These are phyloP conservation scores for Patellaria atrata DNA, from an alignment of 495 filamentous ascomycete genomes.

Conservation along the genomic window DNA sequence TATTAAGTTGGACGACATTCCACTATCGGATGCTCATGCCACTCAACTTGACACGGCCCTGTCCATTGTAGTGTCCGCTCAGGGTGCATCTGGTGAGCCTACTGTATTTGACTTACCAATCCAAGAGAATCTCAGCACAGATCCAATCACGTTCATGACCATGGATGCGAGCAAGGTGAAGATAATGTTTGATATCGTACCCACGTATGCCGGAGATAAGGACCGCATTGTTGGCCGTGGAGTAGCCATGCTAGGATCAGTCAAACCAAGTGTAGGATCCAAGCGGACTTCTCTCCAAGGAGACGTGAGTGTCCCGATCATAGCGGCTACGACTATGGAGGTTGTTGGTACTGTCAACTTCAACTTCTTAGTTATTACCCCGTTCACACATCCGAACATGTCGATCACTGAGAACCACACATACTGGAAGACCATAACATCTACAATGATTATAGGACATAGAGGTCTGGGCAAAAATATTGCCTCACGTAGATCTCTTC, in stretches of 20 bases:
- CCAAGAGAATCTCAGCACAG: slow-evolving; percentile 83
- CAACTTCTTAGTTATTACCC: slow-evolving; percentile 90
- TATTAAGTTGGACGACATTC: slow-evolving; percentile 80
- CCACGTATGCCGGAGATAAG: slow-evolving; percentile 79
- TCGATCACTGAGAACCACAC: slow-evolving; percentile 76
- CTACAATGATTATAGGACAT: slow-evolving; percentile 88
- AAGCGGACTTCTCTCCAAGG: slow-evolving; percentile 78
- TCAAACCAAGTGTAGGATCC: slow-evolving; percentile 66
- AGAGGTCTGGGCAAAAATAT: slow-evolving; percentile 88
- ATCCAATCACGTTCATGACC: slow-evolving; percentile 79
- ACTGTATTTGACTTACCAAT: slow-evolving; percentile 84
- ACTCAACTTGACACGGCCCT: slow-evolving; percentile 89
- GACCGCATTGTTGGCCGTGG: slow-evolving; percentile 82
- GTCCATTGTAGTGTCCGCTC: slow-evolving; percentile 83
- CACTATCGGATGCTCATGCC: slow-evolving; percentile 70
- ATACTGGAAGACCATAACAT: slow-evolving; percentile 80
- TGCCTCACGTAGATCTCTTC: slow-evolving; percentile 62
- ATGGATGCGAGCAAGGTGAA: slow-evolving; percentile 67
- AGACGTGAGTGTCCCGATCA: slow-evolving; percentile 83
- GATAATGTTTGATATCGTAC: slow-evolving; percentile 86
- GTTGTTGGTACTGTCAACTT: slow-evolving; percentile 91
- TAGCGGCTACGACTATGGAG: slow-evolving; percentile 65
- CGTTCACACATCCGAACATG: slow-evolving; percentile 89
- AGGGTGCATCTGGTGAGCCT: slow-evolving; percentile 70
- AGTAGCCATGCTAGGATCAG: slow-evolving; percentile 73